Evolutionary conservation across 768 basidiomycete species (phyloP), one percentile per base, ranked within the genome.

Genomic region (Leccinum rimulosum): DNA sequence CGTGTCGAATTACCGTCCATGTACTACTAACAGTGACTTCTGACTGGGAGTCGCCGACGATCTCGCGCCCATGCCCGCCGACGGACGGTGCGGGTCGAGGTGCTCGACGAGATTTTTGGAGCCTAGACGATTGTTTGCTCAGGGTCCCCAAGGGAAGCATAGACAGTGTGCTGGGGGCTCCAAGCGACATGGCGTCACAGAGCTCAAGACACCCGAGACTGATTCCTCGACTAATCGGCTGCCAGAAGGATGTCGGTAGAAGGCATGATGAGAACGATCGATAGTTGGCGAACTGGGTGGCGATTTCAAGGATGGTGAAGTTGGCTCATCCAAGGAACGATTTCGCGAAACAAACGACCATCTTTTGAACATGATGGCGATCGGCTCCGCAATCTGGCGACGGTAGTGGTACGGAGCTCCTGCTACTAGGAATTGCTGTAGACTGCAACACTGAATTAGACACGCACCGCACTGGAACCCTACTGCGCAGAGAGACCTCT

Each of bases 171-270:
- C 57, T 66, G 5, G 35, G 22, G 17, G n/a, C 35, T 17, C 50
- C 54, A 3, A 61, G 40, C 0, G 68, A 62, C 5, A 48, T 33
- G n/a, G 53, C 45, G 17, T 66, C 63, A 31, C 68, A 10, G 70
- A 71, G 6, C 61, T 70, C 38, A 68, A 51, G 48, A 73, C 55
- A 0, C 59, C 71, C 2, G 71, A 73, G 19, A 65, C 56, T 3
- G 60, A 35, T 0, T 64, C 68, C 19, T 73, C 71, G 25, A 55
- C 64, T 53, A 73, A 74, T 25, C 69, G 67, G 59, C 71, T 73
- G 14, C 70, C 72, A 12, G 65, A 64, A 30, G 64, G 55, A 19
- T 63, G 61, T 12, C 61, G 69, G 43, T 63, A 61, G 10, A 58
- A 59, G 3, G 55, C 1, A 19, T 33, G 64, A 7, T 3, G 43